phyloP scores from a whole-genome alignment of 805 yeast species.

The Candida verbasci region DNA sequence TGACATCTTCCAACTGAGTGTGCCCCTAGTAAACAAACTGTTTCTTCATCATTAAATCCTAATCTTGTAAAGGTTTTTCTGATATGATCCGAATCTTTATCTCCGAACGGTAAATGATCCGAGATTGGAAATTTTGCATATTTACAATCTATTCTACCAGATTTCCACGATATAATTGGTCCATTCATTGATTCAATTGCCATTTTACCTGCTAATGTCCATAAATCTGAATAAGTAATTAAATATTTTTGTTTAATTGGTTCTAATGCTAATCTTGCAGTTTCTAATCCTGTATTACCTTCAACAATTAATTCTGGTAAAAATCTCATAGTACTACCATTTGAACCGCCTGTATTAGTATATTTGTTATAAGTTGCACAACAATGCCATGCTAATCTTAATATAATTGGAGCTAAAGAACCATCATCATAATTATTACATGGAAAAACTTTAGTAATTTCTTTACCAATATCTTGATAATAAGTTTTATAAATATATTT shows the following conservation, averaged over 20 bases:
- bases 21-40: slow-evolving; percentile 70
- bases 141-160: slow-evolving; percentile 41
- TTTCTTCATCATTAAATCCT: slow-evolving; percentile 67
- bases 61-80: slow-evolving; percentile 42
- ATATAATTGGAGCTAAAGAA: slow-evolving; percentile 72
- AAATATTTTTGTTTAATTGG: slow-evolving; percentile 51
- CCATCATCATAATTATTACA: slow-evolving; percentile 54
- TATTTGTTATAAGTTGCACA: slow-evolving; percentile 72
- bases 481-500: slow-evolving; percentile 2
- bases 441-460: slow-evolving; percentile 28
- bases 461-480: slow-evolving; percentile 13
- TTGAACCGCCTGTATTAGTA: slow-evolving; percentile 57
- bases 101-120: slow-evolving; percentile 50
- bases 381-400: slow-evolving; percentile 83
- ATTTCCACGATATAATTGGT: slow-evolving; percentile 56
- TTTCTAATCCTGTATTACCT: slow-evolving; percentile 47
- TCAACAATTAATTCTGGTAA: slow-evolving; percentile 51
- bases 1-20: slow-evolving; percentile 79
- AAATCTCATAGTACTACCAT: slow-evolving; percentile 49
- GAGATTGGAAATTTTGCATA: slow-evolving; percentile 34
- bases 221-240: slow-evolving; percentile 62
- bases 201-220: slow-evolving; percentile 68
- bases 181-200: slow-evolving; percentile 64
- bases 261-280: slow-evolving; percentile 53
- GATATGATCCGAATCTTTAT: slow-evolving; percentile 42